These are phyloP conservation scores for Paracorniculantispora psalliotae DNA, from an alignment of 2,329 filamentous ascomycete species.

Conservation along the genomic window DNA sequence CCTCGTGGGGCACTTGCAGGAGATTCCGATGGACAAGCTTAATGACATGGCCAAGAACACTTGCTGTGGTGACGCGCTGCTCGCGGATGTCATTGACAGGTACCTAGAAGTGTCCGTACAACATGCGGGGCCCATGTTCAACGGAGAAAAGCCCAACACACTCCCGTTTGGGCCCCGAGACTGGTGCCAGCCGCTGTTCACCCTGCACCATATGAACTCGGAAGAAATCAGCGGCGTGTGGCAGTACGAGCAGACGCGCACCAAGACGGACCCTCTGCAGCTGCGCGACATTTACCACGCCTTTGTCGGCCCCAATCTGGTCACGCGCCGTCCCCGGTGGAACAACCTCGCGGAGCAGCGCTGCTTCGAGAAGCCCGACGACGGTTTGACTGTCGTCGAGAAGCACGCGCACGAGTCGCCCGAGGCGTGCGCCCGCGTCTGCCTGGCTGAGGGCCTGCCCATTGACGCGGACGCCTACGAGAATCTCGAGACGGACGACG, in stretches of 20 bases:
- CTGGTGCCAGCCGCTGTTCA: slow-evolving; percentile 54
- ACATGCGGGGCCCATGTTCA: slow-evolving; percentile 48
- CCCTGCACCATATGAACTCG: slow-evolving; percentile 51
- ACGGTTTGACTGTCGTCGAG: slow-evolving; percentile 33
- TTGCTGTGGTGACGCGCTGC: slow-evolving; percentile 49
- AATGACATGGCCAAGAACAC: slow-evolving; percentile 39
- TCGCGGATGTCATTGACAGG: slow-evolving; percentile 44
- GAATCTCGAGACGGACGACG: slow-evolving; percentile 23
- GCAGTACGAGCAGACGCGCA: slow-evolving; percentile 48
- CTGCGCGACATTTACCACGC: slow-evolving; percentile 46
- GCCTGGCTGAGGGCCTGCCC: slow-evolving; percentile 35
- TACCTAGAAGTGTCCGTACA: slow-evolving; percentile 35
- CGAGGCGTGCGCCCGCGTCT: slow-evolving; percentile 46
- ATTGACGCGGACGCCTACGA: slow-evolving; percentile 31
- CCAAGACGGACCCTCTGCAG: slow-evolving; percentile 36
- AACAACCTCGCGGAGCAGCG: slow-evolving; percentile 47
- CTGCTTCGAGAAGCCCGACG: slow-evolving; percentile 37
- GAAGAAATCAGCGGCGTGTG: slow-evolving; percentile 48
- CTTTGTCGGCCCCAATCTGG: slow-evolving; percentile 42
- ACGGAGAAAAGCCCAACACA: slow-evolving; percentile 49
- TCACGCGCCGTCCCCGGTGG: slow-evolving; percentile 42
- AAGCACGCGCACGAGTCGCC: slow-evolving; percentile 40
- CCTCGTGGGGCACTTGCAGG: slow-evolving; percentile 37
- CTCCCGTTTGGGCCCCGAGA: slow-evolving; percentile 43
- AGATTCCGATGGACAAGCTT: slow-evolving; percentile 40